Percentiles rank a stretch among this genome's conserved stretches.
phyloP scores from a whole-genome alignment of 225 moss, liverwort and hornwort species.

The Straminergon stramineum region DNA sequence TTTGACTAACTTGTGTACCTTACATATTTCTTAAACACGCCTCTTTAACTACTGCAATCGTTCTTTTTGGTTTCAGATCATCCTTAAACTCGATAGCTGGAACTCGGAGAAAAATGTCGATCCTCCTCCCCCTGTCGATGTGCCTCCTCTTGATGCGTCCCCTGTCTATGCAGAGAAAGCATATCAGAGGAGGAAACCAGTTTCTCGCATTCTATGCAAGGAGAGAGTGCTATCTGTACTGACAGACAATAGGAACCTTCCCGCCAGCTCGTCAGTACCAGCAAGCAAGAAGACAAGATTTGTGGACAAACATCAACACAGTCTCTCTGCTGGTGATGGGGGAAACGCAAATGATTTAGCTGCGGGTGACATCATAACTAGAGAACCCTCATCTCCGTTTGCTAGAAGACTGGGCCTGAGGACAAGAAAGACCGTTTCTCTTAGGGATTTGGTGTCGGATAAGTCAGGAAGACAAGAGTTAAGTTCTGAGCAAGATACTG shows the following conservation, averaged over 20 bases:
- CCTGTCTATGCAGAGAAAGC: conserved; percentile 18
- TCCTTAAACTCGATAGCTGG: conserved; percentile 38
- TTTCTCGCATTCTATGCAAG: not conserved
- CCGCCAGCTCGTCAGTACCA: not conserved
- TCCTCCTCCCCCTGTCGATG: not conserved
- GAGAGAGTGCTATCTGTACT: conserved; percentile 20
- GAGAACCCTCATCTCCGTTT: not conserved
- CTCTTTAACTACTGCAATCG: not conserved
- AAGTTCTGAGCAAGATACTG: conserved; percentile 5
- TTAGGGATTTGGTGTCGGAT: conserved; percentile 11
- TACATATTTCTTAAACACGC: not conserved
- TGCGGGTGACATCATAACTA: not conserved
- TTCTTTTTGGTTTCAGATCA: conserved; percentile 21
- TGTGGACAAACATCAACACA: conserved; percentile 3
- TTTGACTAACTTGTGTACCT: not conserved
- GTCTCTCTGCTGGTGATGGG: not conserved
- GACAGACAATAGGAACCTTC: not conserved
- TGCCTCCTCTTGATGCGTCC: conserved; percentile 3
- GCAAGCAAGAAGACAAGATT: not conserved
- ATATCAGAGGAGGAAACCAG: conserved; percentile 31
- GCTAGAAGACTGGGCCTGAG: conserved; percentile 11
- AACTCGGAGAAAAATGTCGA: conserved; percentile 9
- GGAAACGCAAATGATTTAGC: not conserved
- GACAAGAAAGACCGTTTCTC: conserved; percentile 24
- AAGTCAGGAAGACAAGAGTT: conserved; percentile 3